A percentile compares a stretch with the other conserved stretches of the same genome.
phyloP scores from a whole-genome alignment of 2,329 filamentous ascomycete genomes.

The Phialophora tarda region DNA sequence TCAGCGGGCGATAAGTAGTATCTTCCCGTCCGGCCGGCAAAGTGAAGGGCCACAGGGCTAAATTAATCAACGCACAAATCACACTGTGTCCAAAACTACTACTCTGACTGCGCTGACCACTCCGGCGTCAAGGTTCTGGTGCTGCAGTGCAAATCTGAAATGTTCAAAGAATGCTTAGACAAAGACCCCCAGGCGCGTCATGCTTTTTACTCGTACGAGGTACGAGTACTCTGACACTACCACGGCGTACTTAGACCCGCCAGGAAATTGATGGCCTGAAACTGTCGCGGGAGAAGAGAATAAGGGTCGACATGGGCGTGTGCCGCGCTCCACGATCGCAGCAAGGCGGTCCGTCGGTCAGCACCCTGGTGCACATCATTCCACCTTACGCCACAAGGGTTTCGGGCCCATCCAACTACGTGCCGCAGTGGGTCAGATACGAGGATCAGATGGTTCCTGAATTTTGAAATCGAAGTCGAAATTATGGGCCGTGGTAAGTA shows the following conservation, averaged over 20 bases:
- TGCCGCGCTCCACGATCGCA: neutral
- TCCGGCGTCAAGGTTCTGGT: neutral
- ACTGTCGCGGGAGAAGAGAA: conserved; percentile 2
- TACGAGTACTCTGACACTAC: neutral
- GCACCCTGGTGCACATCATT: conserved; percentile 11
- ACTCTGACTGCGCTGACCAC: conserved; percentile 1
- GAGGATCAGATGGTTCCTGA: neutral
- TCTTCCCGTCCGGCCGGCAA: no score
- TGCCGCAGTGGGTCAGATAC: conserved; percentile 11
- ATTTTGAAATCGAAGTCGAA: neutral
- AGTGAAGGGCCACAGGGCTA: no score
- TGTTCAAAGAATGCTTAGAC: neutral
- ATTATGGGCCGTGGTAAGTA: neutral
- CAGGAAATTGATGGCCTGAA: neutral
- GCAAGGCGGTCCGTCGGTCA: neutral
- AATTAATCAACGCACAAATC: no score
- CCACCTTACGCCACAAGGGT: conserved; percentile 12
- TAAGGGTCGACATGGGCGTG: no score
- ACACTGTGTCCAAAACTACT: neutral
- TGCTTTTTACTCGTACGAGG: no score
- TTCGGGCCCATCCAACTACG: conserved; percentile 7
- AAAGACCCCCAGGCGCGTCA: neutral
- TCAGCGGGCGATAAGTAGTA: no score
- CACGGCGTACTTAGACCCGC: neutral
- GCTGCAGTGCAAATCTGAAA: conserved; percentile 10